A percentile compares a stretch with the other conserved stretches of the same genome.
Conservation (phyloP, 495 filamentous ascomycete species). For the Penicillium tannophilum region DNA sequence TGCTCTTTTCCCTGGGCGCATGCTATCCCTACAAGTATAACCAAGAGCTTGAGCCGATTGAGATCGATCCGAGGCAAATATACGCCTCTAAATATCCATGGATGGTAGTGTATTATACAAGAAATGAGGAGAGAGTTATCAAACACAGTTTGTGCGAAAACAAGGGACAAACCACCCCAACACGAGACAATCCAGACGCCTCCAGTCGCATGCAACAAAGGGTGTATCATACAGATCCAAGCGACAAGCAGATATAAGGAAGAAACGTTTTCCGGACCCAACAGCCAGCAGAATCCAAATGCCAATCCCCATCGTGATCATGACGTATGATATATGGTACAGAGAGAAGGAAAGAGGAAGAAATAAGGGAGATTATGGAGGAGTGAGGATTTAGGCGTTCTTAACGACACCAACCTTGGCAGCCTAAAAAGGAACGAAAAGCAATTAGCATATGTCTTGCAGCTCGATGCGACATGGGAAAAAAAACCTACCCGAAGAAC, state of each 20-base stretch:
- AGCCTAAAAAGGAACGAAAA: conserved; percentile 47
- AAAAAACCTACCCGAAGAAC: conserved; percentile 67
- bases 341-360: conserved; percentile 30
- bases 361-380: conserved; percentile 14
- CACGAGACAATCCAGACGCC: conserved; percentile 41
- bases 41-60: background rate
- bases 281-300: conserved; percentile 30
- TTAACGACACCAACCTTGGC: conserved; percentile 94
- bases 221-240: conserved; percentile 48
- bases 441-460: conserved; percentile 16
- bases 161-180: conserved; percentile 25
- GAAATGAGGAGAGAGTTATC: conserved; percentile 40
- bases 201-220: conserved; percentile 37
- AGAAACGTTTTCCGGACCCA: conserved; percentile 25
- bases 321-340: conserved; percentile 50
- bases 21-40: background rate
- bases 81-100: conserved; percentile 1
- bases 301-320: conserved; percentile 34
- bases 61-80: background rate
- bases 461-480: background rate
- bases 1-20: background rate
- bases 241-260: conserved; percentile 30
- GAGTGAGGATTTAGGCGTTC: conserved; percentile 51
- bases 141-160: conserved; percentile 25
- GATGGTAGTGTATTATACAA: conserved; percentile 36